phyloP scores from a whole-genome alignment of 139 green algal species.

The Chlamydomonas incerta region DNA sequence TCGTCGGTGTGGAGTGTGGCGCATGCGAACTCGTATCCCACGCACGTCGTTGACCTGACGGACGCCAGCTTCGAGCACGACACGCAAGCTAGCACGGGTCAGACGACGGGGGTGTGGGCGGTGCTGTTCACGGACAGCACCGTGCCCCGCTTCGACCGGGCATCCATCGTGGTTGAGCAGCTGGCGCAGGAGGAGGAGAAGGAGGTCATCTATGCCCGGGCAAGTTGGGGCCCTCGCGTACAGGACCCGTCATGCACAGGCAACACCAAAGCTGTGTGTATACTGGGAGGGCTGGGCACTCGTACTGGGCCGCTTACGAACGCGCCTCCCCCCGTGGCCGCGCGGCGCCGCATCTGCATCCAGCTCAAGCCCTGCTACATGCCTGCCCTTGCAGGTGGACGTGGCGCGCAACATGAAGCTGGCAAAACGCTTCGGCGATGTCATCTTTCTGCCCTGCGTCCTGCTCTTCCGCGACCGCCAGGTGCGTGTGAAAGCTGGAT shows the following conservation, averaged over 20 bases:
- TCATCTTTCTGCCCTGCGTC: constrained; percentile 13
- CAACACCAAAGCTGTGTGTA: too few species aligned
- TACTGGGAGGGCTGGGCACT: too few species aligned
- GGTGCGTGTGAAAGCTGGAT: too few species aligned
- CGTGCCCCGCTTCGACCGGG: not conserved
- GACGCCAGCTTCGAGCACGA: constrained; percentile 58
- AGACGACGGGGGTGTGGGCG: constrained; percentile 60
- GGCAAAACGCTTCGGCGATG: constrained; percentile 10
- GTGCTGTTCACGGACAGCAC: constrained; percentile 26
- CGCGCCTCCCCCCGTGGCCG: too few species aligned
- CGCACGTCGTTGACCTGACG: constrained; percentile 36
- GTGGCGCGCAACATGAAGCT: constrained; percentile 7
- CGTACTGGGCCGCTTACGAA: too few species aligned
- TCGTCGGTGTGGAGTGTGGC: not conserved
- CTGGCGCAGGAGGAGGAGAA: constrained; percentile 52
- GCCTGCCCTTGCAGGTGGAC: constrained; percentile 33
- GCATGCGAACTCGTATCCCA: constrained; percentile 10
- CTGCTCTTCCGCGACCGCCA: constrained; percentile 44
- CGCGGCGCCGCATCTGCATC: too few species aligned
- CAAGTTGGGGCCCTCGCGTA: too few species aligned
- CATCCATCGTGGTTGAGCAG: not conserved
- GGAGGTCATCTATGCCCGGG: constrained; percentile 46
- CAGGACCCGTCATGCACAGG: too few species aligned
- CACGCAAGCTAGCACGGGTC: constrained; percentile 59
- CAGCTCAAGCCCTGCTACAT: too few species aligned